Percentiles rank a stretch among this genome's conserved stretches.
phyloP scores from a whole-genome alignment of 495 filamentous ascomycete genomes.

The Penicillium dipodomyicola region DNA sequence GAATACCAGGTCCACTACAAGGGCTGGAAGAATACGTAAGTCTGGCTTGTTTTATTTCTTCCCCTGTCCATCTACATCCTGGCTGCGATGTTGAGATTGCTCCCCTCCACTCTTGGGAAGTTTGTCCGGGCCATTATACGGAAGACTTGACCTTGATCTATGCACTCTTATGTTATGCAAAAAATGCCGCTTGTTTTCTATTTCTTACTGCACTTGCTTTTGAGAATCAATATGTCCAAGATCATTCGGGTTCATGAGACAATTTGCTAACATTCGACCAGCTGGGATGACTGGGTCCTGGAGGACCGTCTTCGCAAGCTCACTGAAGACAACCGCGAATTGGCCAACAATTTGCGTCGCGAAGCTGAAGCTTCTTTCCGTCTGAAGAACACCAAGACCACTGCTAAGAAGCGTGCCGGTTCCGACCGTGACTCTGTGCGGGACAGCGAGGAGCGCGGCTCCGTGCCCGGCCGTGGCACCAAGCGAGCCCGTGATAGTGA shows the following conservation, averaged over 20 bases:
- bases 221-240: too few species aligned
- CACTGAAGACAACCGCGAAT: slow-evolving; percentile 87
- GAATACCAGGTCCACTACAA: slow-evolving; percentile 97
- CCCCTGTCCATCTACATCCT: background rate
- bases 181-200: background rate
- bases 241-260: background rate
- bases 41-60: slow-evolving; percentile 25
- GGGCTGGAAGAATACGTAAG: slow-evolving; percentile 95
- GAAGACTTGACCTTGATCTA: too few species aligned
- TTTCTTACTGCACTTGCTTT: background rate
- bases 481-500: slow-evolving; percentile 79
- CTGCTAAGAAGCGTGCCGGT: slow-evolving; percentile 60
- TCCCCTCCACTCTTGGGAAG: background rate
- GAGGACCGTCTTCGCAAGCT: slow-evolving; percentile 92
- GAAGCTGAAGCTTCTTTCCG: slow-evolving; percentile 43
- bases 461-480: slow-evolving; percentile 60
- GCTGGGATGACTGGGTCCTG: slow-evolving; percentile 98
- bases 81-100: background rate
- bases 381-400: slow-evolving; percentile 41
- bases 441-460: slow-evolving; percentile 82
- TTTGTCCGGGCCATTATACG: background rate
- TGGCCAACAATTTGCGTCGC: slow-evolving; percentile 56
- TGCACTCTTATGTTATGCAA: background rate
- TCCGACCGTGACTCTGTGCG: slow-evolving; percentile 78
- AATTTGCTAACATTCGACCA: slow-evolving; percentile 31